Conservation (phyloP, 352 stramenopile genomes). For the Phytophthora megakarya region DNA sequence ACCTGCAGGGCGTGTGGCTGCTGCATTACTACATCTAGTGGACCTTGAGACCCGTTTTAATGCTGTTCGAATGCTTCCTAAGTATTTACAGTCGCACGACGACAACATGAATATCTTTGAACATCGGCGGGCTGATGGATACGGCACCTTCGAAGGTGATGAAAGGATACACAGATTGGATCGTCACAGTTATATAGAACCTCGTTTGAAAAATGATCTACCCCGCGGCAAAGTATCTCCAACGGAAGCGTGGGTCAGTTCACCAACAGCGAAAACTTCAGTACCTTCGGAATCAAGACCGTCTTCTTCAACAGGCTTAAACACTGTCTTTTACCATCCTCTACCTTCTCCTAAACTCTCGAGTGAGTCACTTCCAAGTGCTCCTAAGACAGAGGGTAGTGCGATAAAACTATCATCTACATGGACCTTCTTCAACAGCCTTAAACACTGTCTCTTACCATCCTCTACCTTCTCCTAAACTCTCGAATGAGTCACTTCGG, state of each 20-base stretch:
- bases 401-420: not conserved
- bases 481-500: not conserved
- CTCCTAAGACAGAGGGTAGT: not conserved
- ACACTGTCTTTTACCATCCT: not conserved
- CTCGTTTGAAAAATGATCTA: not conserved
- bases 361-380: not conserved
- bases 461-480: not conserved
- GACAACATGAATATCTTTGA: slow-evolving; percentile 4
- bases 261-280: slow-evolving; percentile 12
- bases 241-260: slow-evolving; percentile 31
- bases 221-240: slow-evolving; percentile 1
- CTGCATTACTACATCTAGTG: slow-evolving; percentile 57
- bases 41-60: slow-evolving; percentile 61
- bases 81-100: slow-evolving; percentile 46
- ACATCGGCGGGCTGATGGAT: not conserved
- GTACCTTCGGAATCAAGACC: not conserved
- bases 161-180: slow-evolving; percentile 18
- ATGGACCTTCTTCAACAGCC: not conserved
- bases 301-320: not conserved
- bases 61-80: slow-evolving; percentile 57
- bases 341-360: not conserved
- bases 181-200: not conserved
- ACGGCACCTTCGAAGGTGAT: slow-evolving; percentile 29
- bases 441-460: not conserved
- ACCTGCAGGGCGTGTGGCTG: slow-evolving; percentile 54